phyloP scores from a whole-genome alignment of 768 basidiomycete species.

The Lactarius sp. region DNA sequence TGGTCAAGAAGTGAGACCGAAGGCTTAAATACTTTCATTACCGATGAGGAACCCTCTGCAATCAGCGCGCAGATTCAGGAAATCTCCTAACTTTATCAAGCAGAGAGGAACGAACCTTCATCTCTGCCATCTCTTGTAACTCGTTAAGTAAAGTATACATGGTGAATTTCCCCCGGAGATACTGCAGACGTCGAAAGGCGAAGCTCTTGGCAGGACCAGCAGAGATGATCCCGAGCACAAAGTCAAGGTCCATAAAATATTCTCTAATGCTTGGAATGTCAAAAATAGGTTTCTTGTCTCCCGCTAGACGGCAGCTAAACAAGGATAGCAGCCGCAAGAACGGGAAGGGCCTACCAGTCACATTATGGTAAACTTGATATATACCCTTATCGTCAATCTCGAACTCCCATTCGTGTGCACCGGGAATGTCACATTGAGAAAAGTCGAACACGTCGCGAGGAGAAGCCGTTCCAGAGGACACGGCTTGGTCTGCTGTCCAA shows the following conservation, averaged over 20 bases:
- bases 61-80: slow-evolving; percentile 2
- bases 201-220: slow-evolving; percentile 97
- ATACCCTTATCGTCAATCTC: slow-evolving; percentile 85
- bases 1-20: neutral
- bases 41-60: slow-evolving; percentile 81
- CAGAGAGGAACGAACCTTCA: slow-evolving; percentile 71
- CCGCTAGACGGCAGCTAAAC: slow-evolving; percentile 18
- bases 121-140: slow-evolving; percentile 88
- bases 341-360: slow-evolving; percentile 31
- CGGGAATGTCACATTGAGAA: slow-evolving; percentile 70
- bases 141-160: slow-evolving; percentile 93
- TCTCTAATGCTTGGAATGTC: slow-evolving; percentile 83
- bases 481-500: slow-evolving; percentile 54
- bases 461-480: slow-evolving; percentile 36
- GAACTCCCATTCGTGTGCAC: slow-evolving; percentile 51
- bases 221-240: slow-evolving; percentile 81
- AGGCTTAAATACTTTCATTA: slow-evolving; percentile 28
- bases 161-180: slow-evolving; percentile 88
- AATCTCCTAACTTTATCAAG: neutral
- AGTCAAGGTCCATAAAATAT: slow-evolving; percentile 95
- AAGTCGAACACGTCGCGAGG: slow-evolving; percentile 57
- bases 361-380: slow-evolving; percentile 70
- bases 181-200: slow-evolving; percentile 87
- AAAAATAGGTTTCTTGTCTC: slow-evolving; percentile 55
- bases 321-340: neutral